Evolutionary conservation across 2,329 filamentous ascomycete species (phyloP).

Genomic region (Pseudogymnoascus sp.): DNA sequence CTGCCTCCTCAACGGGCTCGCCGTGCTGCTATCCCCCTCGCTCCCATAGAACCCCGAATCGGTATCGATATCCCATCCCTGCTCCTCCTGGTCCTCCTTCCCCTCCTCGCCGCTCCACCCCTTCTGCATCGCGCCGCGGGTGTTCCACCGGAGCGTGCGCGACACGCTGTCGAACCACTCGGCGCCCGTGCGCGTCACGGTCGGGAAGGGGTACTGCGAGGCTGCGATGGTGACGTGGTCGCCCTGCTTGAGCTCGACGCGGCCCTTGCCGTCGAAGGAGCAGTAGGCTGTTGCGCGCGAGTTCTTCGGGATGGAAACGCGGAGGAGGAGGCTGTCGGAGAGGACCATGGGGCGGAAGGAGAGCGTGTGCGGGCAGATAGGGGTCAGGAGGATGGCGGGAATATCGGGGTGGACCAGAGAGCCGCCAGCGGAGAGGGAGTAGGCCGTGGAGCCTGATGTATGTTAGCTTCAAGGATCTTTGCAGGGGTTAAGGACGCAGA

Average conservation of each 20-base stretch:
- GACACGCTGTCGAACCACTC: conserved; percentile 98
- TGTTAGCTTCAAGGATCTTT: background rate
- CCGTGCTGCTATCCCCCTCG: conserved; percentile 60
- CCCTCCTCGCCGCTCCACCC: conserved; percentile 46
- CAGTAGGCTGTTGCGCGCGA: conserved; percentile 93
- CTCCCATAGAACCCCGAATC: conserved; percentile 65
- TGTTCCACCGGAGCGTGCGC: conserved; percentile 90
- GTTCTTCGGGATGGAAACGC: conserved; percentile 74
- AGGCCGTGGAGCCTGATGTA: conserved; percentile 66
- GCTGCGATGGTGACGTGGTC: conserved; percentile 96
- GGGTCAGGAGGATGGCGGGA: conserved; percentile 89
- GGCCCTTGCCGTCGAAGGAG: conserved; percentile 94
- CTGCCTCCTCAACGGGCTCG: conserved; percentile 61
- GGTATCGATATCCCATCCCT: conserved; percentile 91
- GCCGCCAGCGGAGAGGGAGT: conserved; percentile 90
- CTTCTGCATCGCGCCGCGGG: conserved; percentile 83
- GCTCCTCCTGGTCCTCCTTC: conserved; percentile 37
- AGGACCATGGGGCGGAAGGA: conserved; percentile 98
- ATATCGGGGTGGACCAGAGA: conserved; percentile 95
- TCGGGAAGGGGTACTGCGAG: conserved; percentile 94
- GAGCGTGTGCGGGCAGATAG: conserved; percentile 93
- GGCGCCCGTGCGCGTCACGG: conserved; percentile 76
- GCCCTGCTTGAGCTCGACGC: conserved; percentile 83
- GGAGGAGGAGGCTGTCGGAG: conserved; percentile 86
- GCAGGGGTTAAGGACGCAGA: background rate